phyloP scores from a whole-genome alignment of 345 rosid genomes.

The Noccaea bulbosa region DNA sequence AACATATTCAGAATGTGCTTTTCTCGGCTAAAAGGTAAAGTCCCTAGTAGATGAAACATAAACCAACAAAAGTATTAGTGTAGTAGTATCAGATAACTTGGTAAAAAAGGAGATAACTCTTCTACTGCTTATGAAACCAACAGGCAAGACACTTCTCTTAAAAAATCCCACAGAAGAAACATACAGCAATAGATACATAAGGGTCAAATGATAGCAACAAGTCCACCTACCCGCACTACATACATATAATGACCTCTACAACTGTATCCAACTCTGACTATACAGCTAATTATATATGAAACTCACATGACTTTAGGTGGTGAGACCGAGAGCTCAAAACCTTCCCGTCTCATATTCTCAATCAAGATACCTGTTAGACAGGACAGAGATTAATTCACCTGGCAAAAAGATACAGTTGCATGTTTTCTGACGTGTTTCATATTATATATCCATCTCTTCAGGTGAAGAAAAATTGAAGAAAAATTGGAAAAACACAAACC shows the following conservation, averaged over 20 bases:
- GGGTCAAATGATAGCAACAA: conserved; percentile 3
- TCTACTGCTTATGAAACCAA: conserved; percentile 5
- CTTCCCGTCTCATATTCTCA: conserved; percentile 99
- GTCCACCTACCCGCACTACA: neutral
- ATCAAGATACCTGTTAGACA: conserved; percentile 79
- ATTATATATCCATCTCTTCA: conserved; percentile 7
- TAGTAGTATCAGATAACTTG: conserved; percentile 4
- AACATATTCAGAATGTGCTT: neutral
- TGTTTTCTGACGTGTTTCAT: conserved; percentile 2
- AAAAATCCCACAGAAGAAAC: neutral
- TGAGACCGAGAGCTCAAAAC: conserved; percentile 92
- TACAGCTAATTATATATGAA: conserved; percentile 1
- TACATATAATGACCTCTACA: neutral
- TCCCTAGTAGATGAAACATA: neutral
- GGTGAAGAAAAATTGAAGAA: conserved; percentile 29
- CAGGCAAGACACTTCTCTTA: neutral
- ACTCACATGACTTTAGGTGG: conserved; percentile 99
- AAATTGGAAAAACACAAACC: conserved; percentile 55
- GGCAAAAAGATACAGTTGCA: conserved; percentile 4
- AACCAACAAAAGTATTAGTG: conserved; percentile 2
- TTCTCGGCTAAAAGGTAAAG: conserved; percentile 7
- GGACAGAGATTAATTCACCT: conserved; percentile 28
- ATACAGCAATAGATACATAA: neutral
- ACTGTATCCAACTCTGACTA: conserved; percentile 11
- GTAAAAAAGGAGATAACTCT: neutral